Evolutionary conservation across 1,284 basidiomycete species (phyloP), one percentile per base, ranked within the genome.

Genomic region (Papiliotrema flavescens): DNA sequence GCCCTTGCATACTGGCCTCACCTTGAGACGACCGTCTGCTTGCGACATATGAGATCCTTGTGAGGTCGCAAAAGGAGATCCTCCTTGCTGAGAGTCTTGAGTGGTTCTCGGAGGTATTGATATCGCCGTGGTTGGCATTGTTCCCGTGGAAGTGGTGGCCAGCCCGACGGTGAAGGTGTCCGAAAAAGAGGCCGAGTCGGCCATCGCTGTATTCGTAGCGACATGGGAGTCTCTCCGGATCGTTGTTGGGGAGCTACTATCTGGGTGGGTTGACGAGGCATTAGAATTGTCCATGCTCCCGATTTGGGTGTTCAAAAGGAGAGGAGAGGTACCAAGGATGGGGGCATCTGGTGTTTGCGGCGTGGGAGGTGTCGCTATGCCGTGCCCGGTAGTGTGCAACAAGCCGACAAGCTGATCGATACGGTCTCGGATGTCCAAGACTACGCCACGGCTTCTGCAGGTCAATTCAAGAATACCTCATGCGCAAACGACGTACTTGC

Each of bases 401-500:
- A 40, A 40, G 24, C n/a, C 19, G 23, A 22, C 42, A 11, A 23
- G 19, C 7, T 44, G 42, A 20, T 44, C 42, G 42, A 44, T 44
- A 20, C 23, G 42, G n/a, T 44, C n/a, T 20, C 39, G 42, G 24
- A 44, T 7, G 24, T 44, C 19, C n/a, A 44, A 44, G 19, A 26
- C 23, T 17, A 22, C 19, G 14, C 20, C 42, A 14, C 19, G 42
- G 24, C 23, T 44, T 15, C 23, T 44, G 42, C 23, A 44, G n/a
- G 42, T 44, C 42, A 26, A 22, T 17, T 20, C 6, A 32, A 32
- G 39, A 17, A 44, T 8, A 3, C 42, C 42, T 44, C 15, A 26
- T 22, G 39, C 20, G 39, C 20, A 26, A 26, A 26, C 20, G 15
- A 15, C 43, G 53, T 23, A 19, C 63, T 60, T 63, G 8, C 63